phyloP scores from a whole-genome alignment of 2,329 filamentous ascomycete genomes.

The Colletotrichum gloeosporioides region DNA sequence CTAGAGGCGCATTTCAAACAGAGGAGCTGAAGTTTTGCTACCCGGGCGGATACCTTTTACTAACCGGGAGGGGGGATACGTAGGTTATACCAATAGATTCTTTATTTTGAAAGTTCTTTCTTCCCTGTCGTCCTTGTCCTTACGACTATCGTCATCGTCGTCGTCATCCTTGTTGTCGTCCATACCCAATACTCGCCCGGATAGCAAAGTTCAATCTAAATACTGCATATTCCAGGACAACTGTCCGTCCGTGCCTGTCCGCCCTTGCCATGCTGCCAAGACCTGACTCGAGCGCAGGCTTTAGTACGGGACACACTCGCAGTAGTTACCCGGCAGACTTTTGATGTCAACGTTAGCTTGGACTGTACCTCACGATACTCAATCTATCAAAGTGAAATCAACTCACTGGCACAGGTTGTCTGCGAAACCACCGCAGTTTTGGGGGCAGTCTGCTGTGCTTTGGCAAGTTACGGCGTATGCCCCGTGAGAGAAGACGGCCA shows the following conservation, averaged over 20 bases:
- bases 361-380: rapidly evolving
- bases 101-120: background rate
- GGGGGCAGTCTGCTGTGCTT: background rate
- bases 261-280: background rate
- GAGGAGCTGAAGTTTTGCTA: background rate
- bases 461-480: background rate
- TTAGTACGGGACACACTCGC: background rate
- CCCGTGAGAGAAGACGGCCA: background rate
- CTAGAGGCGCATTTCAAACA: background rate
- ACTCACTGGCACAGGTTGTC: background rate
- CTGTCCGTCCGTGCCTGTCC: background rate
- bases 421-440: background rate
- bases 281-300: background rate
- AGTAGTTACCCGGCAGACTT: background rate
- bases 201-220: background rate
- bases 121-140: background rate
- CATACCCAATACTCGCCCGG: background rate
- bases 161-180: background rate
- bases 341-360: background rate
- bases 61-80: too few species aligned
- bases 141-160: background rate
- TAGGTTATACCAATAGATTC: background rate
- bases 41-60: background rate
- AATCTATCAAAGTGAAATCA: too few species aligned
- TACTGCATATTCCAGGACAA: background rate